Percentiles rank a stretch among this genome's conserved stretches.
Conservation (phyloP, 75 land plant genomes). For the Adiantum capillusveneris region DNA sequence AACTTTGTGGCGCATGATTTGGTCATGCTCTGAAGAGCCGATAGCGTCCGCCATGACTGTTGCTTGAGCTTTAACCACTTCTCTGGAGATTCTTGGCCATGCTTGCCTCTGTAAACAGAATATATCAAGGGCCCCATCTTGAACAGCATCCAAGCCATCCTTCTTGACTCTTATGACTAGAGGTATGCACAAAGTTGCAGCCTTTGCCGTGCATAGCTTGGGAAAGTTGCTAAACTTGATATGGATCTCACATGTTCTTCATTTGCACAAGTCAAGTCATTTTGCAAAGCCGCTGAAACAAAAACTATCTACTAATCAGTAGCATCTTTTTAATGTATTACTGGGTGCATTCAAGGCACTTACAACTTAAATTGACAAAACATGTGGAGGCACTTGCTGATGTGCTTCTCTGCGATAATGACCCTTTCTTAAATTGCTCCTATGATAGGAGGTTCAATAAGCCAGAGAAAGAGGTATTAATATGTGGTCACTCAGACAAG, state of each 20-base stretch:
- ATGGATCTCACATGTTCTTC: constrained; percentile 23
- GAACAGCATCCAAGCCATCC: constrained; percentile 14
- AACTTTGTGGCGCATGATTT: constrained; percentile 13
- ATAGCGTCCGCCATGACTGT: constrained; percentile 26
- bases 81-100: constrained; percentile 16
- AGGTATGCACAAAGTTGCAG: constrained; percentile 21
- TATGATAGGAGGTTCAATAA: no score
- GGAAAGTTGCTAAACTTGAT: constrained; percentile 17
- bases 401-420: no score
- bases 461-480: no score
- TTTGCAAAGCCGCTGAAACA: constrained; percentile 15
- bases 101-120: constrained; percentile 11
- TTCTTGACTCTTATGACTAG: constrained; percentile 19
- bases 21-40: constrained; percentile 21
- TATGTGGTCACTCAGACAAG: no score
- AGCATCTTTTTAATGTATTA: no score
- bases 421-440: no score
- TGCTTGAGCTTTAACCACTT: constrained; percentile 19
- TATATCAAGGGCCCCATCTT: constrained; percentile 24
- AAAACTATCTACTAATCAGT: no score
- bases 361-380: no score
- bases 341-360: no score
- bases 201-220: constrained; percentile 14
- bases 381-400: no score
- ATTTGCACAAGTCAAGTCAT: constrained; percentile 12